phyloP scores from a whole-genome alignment of 2,329 filamentous ascomycete species.

The Calonectria multiphialidica region DNA sequence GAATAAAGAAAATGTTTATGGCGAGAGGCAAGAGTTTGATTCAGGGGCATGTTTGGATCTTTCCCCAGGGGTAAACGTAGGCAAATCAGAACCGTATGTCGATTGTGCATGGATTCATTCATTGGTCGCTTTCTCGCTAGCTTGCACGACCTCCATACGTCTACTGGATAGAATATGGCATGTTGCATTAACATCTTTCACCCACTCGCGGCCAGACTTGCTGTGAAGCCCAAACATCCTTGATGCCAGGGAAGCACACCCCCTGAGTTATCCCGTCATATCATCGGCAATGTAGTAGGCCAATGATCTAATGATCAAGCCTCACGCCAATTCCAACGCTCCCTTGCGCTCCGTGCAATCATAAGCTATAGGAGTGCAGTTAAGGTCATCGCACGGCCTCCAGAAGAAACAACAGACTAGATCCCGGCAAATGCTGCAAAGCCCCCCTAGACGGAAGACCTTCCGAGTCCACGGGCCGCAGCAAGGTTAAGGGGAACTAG shows the following conservation, averaged over 20 bases:
- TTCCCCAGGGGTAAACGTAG: too few relatives aligned
- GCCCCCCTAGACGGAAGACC: not conserved
- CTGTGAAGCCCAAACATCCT: too few relatives aligned
- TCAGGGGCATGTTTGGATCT: too few relatives aligned
- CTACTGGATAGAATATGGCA: not conserved
- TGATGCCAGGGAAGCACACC: too few relatives aligned
- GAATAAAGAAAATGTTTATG: too few relatives aligned
- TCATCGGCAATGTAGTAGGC: too few relatives aligned
- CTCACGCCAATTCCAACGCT: too few relatives aligned
- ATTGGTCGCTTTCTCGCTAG: not conserved
- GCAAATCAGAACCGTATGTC: not conserved
- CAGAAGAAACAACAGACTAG: not conserved
- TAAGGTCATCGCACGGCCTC: not conserved
- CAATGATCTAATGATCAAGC: too few relatives aligned
- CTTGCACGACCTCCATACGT: not conserved
- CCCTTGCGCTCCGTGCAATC: too few relatives aligned
- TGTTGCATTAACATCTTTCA: not conserved
- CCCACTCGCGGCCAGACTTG: too few relatives aligned
- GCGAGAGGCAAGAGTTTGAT: too few relatives aligned
- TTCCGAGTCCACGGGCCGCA: conserved; percentile 2
- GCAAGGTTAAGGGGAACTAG: not conserved
- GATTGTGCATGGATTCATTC: not conserved
- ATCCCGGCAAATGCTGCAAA: not conserved
- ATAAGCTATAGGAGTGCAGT: not conserved
- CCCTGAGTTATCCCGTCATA: too few relatives aligned